Conservation (phyloP, 2,329 filamentous ascomycete genomes). For the Pestalotiopsis sp. region DNA sequence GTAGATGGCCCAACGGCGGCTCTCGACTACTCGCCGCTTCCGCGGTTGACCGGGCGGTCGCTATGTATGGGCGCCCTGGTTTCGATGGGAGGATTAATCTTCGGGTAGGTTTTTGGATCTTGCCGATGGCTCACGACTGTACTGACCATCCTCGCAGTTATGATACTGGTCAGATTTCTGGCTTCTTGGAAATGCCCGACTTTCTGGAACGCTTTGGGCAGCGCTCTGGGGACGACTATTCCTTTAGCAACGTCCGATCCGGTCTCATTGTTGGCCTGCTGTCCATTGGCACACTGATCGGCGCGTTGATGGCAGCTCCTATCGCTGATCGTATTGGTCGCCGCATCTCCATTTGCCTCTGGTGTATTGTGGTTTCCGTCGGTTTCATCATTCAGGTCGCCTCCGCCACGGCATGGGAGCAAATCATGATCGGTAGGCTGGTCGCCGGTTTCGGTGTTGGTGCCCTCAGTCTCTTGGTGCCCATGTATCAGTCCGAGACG, state of each 20-base stretch:
- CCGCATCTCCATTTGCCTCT: constrained; percentile 60
- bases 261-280: constrained; percentile 60
- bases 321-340: constrained; percentile 67
- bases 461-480: constrained; percentile 61
- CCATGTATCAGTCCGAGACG: constrained; percentile 75
- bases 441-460: constrained; percentile 69
- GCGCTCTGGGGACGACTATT: constrained; percentile 34
- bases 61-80: constrained; percentile 39
- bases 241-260: constrained; percentile 54
- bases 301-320: constrained; percentile 59
- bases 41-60: constrained; percentile 37
- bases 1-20: constrained; percentile 34
- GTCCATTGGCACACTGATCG: constrained; percentile 61
- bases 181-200: constrained; percentile 59
- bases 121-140: constrained; percentile 19
- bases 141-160: constrained; percentile 28
- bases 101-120: constrained; percentile 26
- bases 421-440: constrained; percentile 65
- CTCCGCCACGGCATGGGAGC: constrained; percentile 56
- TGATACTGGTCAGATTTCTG: constrained; percentile 54
- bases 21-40: constrained; percentile 46
- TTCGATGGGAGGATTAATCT: constrained; percentile 45
- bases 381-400: constrained; percentile 70
- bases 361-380: constrained; percentile 59
- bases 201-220: constrained; percentile 54